These are phyloP conservation scores for Pseudopithomyces chartarum DNA, from an alignment of 2,329 filamentous ascomycete genomes.

Conservation along the genomic window DNA sequence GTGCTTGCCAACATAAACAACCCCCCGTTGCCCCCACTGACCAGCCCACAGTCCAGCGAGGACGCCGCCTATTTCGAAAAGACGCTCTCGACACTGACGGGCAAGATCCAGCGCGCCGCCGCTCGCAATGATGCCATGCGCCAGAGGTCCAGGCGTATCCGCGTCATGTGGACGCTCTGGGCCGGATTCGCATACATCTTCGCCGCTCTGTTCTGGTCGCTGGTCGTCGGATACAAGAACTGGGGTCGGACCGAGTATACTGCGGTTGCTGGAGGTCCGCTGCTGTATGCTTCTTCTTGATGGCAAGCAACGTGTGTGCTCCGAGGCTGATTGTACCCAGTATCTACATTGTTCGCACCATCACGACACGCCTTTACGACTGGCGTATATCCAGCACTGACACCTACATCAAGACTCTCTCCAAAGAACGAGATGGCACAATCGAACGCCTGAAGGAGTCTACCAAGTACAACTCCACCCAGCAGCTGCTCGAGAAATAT, in stretches of 20 bases:
- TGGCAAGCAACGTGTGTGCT: neutral
- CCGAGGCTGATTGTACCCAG: slow-evolving; percentile 52
- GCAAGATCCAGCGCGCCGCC: slow-evolving; percentile 78
- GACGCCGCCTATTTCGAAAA: slow-evolving; percentile 95
- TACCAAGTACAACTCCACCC: slow-evolving; percentile 94
- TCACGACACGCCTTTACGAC: slow-evolving; percentile 73
- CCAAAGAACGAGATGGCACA: slow-evolving; percentile 79
- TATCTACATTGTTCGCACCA: slow-evolving; percentile 76
- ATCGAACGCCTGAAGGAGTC: slow-evolving; percentile 94
- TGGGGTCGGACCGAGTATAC: slow-evolving; percentile 80
- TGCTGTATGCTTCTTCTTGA: slow-evolving; percentile 62
- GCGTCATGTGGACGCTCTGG: slow-evolving; percentile 88
- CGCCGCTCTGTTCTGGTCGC: slow-evolving; percentile 76
- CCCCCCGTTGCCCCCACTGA: slow-evolving; percentile 11
- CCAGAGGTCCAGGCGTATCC: slow-evolving; percentile 74
- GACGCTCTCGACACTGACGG: slow-evolving; percentile 78
- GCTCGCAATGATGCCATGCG: slow-evolving; percentile 75
- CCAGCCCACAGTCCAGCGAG: slow-evolving; percentile 66
- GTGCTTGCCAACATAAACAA: slow-evolving; percentile 8
- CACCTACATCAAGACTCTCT: slow-evolving; percentile 71
- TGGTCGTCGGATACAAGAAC: slow-evolving; percentile 83
- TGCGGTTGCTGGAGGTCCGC: slow-evolving; percentile 76
- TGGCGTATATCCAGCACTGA: slow-evolving; percentile 77
- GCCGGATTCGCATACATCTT: slow-evolving; percentile 89
- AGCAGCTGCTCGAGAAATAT: slow-evolving; percentile 93